Percentiles rank a stretch among this genome's conserved stretches.
Conservation (phyloP, 2,329 filamentous ascomycete species). For the Cladophialophora chaetospira region DNA sequence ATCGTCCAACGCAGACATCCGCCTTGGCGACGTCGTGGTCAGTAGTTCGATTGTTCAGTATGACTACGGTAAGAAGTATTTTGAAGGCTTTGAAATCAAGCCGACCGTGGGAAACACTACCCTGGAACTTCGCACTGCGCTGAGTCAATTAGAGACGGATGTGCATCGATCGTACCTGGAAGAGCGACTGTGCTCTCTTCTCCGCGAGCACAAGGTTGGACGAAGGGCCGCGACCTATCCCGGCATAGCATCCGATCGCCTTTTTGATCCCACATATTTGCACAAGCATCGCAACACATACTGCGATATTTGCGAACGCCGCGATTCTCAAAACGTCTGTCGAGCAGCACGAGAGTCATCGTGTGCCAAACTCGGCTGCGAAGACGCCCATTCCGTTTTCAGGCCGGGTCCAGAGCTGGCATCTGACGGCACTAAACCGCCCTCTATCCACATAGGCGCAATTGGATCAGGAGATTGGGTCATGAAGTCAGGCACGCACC, state of each 20-base stretch:
- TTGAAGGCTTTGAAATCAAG: conserved; percentile 32
- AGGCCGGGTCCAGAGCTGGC: conserved; percentile 21
- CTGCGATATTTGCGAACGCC: conserved; percentile 3
- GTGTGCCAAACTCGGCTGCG: conserved; percentile 12
- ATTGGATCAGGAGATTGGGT: conserved; percentile 47
- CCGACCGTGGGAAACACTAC: conserved; percentile 28
- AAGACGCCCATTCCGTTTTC: conserved; percentile 19
- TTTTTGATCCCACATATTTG: neutral
- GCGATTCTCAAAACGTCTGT: neutral
- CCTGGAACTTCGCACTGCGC: conserved; percentile 29
- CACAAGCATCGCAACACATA: neutral
- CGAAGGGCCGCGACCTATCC: neutral
- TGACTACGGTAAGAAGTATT: conserved; percentile 37
- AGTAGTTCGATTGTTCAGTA: conserved; percentile 35
- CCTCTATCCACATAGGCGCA: conserved; percentile 42
- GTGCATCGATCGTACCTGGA: neutral
- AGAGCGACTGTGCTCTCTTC: neutral
- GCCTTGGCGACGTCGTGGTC: conserved; percentile 21
- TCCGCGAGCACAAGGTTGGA: neutral
- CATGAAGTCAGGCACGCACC: conserved; percentile 42
- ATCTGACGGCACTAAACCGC: conserved; percentile 27
- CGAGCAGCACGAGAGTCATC: neutral
- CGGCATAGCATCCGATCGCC: neutral
- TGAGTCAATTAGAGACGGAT: conserved; percentile 25
- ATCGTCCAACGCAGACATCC: too few species aligned